Evolutionary conservation across 23 red algal species (phyloP).

Genomic region (Gracilaria vermiculophylla): DNA sequence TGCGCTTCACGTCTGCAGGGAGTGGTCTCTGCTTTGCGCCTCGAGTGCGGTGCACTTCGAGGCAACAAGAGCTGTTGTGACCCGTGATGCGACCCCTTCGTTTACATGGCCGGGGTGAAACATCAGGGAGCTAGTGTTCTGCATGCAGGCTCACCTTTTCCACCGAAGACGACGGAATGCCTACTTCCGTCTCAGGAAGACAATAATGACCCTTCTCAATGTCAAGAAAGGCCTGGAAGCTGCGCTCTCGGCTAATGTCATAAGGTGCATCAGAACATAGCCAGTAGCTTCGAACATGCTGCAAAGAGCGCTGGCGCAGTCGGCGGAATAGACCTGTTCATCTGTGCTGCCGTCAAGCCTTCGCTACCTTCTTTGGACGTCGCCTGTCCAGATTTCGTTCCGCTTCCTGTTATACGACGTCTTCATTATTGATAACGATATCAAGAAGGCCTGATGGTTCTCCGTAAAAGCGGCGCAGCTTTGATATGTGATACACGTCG

Average conservation of each 20-base stretch:
- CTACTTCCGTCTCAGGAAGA: background rate
- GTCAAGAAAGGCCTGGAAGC: background rate
- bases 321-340: background rate
- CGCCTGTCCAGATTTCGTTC: too few relatives aligned
- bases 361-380: background rate
- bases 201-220: background rate
- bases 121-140: background rate
- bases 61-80: background rate
- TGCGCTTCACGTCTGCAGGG: background rate
- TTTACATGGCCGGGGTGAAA: background rate
- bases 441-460: too few relatives aligned
- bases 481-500: too few relatives aligned
- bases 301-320: background rate
- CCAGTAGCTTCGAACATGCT: slow-evolving; percentile 1
- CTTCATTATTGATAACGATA: too few relatives aligned
- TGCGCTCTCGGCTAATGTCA: background rate
- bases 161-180: background rate
- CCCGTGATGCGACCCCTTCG: slow-evolving; percentile 1
- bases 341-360: slow-evolving; percentile 2
- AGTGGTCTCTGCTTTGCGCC: background rate
- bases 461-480: too few relatives aligned
- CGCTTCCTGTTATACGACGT: too few relatives aligned
- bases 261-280: background rate
- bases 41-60: background rate
- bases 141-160: background rate